Percentiles rank a stretch among this genome's conserved stretches.
Evolutionary conservation across 1,284 basidiomycete genomes (phyloP).

Genomic region (Moniliella sp.): DNA sequence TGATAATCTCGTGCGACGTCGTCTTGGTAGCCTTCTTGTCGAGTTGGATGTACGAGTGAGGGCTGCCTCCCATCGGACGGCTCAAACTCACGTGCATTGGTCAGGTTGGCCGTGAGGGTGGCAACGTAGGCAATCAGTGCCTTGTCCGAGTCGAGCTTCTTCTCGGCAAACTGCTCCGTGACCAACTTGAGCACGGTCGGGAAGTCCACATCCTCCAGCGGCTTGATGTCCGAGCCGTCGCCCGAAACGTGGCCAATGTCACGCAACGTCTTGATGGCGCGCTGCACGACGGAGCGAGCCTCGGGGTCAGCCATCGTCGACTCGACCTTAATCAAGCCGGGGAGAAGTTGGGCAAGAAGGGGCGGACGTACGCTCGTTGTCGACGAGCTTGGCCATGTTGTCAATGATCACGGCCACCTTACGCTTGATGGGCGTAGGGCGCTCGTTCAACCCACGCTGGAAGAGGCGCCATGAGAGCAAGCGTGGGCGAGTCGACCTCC

Average conservation of each 20-base stretch:
- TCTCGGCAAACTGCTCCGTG: constrained; percentile 17
- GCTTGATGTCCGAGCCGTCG: constrained; percentile 31
- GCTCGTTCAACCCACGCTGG: constrained; percentile 57
- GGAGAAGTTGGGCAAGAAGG: constrained; percentile 33
- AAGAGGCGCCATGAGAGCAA: constrained; percentile 98
- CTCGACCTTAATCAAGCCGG: constrained; percentile 34
- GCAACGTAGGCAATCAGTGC: constrained; percentile 22
- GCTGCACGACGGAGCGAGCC: constrained; percentile 29
- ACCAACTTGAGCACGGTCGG: constrained; percentile 15
- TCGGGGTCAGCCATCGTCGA: constrained; percentile 31
- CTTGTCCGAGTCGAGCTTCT: constrained; percentile 13
- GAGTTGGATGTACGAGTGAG: constrained; percentile 27
- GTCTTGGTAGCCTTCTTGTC: constrained; percentile 23
- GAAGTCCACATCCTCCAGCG: constrained; percentile 25
- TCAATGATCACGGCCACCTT: constrained; percentile 34
- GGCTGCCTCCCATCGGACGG: constrained; percentile 26
- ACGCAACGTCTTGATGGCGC: constrained; percentile 30
- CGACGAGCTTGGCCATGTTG: constrained; percentile 35
- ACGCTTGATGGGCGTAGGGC: constrained; percentile 33
- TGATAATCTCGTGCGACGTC: constrained; percentile 16
- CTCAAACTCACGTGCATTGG: constrained; percentile 33
- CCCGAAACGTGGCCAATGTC: constrained; percentile 28
- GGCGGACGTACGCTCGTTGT: constrained; percentile 34
- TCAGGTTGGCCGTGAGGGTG: constrained; percentile 26
- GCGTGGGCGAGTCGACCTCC: constrained; percentile 94